Conservation (phyloP, 2,329 filamentous ascomycete species). For the Cladophialophora psammophila region DNA sequence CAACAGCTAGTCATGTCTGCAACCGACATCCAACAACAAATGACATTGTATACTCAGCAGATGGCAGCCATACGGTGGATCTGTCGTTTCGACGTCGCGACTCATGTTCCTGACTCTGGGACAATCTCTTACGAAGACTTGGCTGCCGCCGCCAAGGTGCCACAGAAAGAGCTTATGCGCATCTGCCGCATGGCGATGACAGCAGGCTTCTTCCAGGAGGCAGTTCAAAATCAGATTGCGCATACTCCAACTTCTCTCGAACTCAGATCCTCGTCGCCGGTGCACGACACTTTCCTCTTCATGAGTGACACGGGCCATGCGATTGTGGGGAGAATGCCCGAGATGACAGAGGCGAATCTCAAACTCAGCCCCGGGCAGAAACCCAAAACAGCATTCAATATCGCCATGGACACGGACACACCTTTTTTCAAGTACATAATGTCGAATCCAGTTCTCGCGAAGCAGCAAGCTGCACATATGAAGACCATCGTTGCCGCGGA, state of each 20-base stretch:
- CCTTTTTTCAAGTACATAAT: conserved; percentile 21
- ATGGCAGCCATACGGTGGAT: conserved; percentile 16
- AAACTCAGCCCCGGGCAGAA: neutral
- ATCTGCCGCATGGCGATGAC: conserved; percentile 16
- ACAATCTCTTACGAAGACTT: neutral
- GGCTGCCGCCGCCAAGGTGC: conserved; percentile 1
- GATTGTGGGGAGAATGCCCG: conserved; percentile 11
- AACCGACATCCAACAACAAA: conserved; percentile 15
- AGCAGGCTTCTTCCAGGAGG: conserved; percentile 11
- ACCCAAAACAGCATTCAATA: conserved; percentile 9
- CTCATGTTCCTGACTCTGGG: neutral
- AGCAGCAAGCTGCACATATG: conserved; percentile 17
- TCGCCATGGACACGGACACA: conserved; percentile 7
- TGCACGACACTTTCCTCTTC: conserved; percentile 13
- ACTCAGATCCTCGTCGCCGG: conserved; percentile 1
- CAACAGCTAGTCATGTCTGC: conserved; percentile 20
- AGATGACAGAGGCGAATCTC: conserved; percentile 14
- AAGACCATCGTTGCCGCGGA: conserved; percentile 13
- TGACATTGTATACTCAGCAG: conserved; percentile 14
- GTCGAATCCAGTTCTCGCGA: conserved; percentile 13
- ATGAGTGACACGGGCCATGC: conserved; percentile 12
- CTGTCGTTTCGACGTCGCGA: conserved; percentile 10
- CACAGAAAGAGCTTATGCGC: neutral
- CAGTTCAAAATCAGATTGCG: neutral
- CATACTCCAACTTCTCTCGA: conserved; percentile 10